Conservation (phyloP, 306 rosid species). For the Castanea crenata region DNA sequence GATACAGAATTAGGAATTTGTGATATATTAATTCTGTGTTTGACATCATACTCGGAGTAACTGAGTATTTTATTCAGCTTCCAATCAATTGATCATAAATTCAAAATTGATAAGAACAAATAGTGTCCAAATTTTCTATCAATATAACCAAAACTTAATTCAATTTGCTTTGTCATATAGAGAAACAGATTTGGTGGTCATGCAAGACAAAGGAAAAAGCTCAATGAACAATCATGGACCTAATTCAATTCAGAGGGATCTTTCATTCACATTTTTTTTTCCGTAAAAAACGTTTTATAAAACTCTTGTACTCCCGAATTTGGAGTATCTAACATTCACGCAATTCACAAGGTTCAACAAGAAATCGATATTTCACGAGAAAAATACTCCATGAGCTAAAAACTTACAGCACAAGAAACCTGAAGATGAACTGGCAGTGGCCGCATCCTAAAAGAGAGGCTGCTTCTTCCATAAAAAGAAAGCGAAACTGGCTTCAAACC, state of each 20-base stretch:
- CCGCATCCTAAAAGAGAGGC: conserved; percentile 32
- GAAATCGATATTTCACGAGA: too few relatives aligned
- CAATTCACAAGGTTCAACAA: too few relatives aligned
- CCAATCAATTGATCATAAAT: neutral
- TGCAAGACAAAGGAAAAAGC: conserved; percentile 1
- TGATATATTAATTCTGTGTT: too few relatives aligned
- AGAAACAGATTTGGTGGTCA: neutral
- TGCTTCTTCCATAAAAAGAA: conserved; percentile 41
- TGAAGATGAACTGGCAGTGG: conserved; percentile 33
- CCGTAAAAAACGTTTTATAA: too few relatives aligned
- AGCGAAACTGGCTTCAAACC: conserved; percentile 26
- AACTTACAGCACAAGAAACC: conserved; percentile 66
- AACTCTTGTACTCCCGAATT: too few relatives aligned
- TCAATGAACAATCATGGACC: neutral
- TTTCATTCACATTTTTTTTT: too few relatives aligned
- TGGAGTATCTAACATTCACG: too few relatives aligned
- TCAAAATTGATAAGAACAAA: conserved; percentile 5
- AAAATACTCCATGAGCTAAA: neutral
- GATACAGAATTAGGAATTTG: too few relatives aligned
- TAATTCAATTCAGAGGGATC: too few relatives aligned
- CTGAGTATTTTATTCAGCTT: neutral
- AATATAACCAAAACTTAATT: neutral
- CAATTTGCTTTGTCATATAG: neutral
- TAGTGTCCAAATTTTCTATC: neutral
- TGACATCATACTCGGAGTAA: neutral